phyloP scores from a whole-genome alignment of 768 basidiomycete species.

The Rhizopogon roseolus region DNA sequence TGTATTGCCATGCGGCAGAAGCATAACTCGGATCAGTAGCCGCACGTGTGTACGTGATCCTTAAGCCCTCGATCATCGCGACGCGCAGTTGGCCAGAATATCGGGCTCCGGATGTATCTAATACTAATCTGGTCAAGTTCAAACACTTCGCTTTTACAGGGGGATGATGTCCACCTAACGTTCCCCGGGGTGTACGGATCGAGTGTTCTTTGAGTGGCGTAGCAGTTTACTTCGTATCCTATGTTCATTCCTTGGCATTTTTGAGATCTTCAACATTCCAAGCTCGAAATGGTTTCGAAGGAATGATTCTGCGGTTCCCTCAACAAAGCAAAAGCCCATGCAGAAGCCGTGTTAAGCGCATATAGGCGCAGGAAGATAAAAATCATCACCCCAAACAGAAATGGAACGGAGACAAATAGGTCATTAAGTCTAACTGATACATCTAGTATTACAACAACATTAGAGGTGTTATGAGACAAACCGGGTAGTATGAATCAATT shows the following conservation, averaged over 20 bases:
- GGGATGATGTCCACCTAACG: too few relatives aligned
- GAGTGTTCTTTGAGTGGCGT: too few relatives aligned
- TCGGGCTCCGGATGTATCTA: too few relatives aligned
- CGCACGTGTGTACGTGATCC: not conserved
- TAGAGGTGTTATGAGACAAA: conserved; percentile 8
- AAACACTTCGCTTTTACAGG: not conserved
- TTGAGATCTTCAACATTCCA: not conserved
- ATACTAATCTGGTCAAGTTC: not conserved
- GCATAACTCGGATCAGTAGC: not conserved
- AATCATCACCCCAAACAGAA: not conserved
- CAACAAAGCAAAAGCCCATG: not conserved
- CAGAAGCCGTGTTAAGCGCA: not conserved
- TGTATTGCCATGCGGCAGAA: not conserved
- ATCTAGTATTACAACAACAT: conserved; percentile 10
- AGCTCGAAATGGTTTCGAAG: not conserved
- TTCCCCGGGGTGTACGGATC: too few relatives aligned
- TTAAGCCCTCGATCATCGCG: not conserved
- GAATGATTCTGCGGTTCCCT: not conserved
- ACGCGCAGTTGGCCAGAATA: not conserved
- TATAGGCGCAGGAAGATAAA: not conserved
- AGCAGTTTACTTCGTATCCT: not conserved
- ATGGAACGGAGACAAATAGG: not conserved
- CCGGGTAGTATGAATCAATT: conserved; percentile 8
- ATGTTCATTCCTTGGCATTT: not conserved
- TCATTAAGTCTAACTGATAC: not conserved